Base-by-base conservation (phyloP, 2,329 filamentous ascomycete species). In the Clonostachys byssicola region DNA sequence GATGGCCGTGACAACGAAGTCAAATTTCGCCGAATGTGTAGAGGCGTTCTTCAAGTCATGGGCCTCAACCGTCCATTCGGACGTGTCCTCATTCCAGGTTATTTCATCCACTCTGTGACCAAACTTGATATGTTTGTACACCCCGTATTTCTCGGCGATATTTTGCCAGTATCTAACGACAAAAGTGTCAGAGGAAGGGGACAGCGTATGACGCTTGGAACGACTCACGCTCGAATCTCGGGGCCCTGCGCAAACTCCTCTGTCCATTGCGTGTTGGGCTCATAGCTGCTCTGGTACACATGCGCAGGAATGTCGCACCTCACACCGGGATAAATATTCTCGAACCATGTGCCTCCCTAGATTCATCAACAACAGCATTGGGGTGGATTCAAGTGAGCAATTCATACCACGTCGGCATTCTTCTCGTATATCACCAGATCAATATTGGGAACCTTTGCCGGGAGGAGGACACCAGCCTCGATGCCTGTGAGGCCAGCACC, bases 241-340 rank as follows among this genome's bases (percentile, higher is more conserved):
- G 67, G 60, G 0, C 85, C 85, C 36, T 80, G 78, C 0, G 85
- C 78, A 56, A 87, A 89, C 49, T 83, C 74, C 54, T 88, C 81
- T 0, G 74, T 75, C 86, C 86, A 90, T 52, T 86, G 72, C 0
- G 75, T 78, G 47, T 88, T 89, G 1, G 84, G 83, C 7, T 74
- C 71, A 60, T 88, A 89, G 0, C 80, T 82, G 8, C 78, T 78
- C 57, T 88, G 85, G 55, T 89, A 89, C 17, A 85, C 82, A 59
- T 87, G 82, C 1, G 83, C 78, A 0, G 85, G 83, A 13, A 89
- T n/a, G 17, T 88, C 84, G 54, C 85, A 89, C 40, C 81, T 69
- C 1, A 86, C 81, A 2, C 83, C 84, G 0, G 83, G 83, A 51
- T 86, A 87, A 5, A 70, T 59, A 47, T 79, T 80, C 49, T 77